A percentile compares a stretch with the other conserved stretches of the same genome.
Conservation (phyloP, 768 basidiomycete genomes). For the Tylopilus sp. region DNA sequence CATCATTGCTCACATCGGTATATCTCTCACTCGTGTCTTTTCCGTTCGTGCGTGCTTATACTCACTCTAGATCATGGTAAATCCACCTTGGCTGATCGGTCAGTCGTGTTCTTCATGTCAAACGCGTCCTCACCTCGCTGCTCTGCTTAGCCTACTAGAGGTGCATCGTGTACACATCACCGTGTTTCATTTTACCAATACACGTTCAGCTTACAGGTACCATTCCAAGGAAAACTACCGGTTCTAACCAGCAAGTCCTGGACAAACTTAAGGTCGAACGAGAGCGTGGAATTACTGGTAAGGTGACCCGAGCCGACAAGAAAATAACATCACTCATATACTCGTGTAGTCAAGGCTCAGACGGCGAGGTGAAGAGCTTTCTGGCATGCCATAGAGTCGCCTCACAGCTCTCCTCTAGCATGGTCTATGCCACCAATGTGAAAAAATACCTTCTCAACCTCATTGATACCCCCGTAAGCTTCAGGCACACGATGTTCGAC, state of each 20-base stretch:
- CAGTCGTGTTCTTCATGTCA: conserved; percentile 20
- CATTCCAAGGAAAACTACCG: conserved; percentile 60
- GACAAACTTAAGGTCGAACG: conserved; percentile 97
- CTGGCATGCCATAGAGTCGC: background rate
- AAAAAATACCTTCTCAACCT: conserved; percentile 79
- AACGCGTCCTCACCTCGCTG: background rate
- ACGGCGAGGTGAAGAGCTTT: conserved; percentile 66
- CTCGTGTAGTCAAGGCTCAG: conserved; percentile 81
- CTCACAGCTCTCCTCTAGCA: conserved; percentile 43
- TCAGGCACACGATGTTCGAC: background rate
- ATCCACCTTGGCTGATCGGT: conserved; percentile 89
- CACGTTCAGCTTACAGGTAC: conserved; percentile 77
- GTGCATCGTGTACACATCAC: conserved; percentile 35
- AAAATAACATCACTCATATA: conserved; percentile 2
- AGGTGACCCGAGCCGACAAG: background rate
- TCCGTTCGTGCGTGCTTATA: conserved; percentile 2
- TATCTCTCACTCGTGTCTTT: background rate
- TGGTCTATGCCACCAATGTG: conserved; percentile 64
- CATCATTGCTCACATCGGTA: conserved; percentile 94
- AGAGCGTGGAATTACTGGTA: conserved; percentile 94
- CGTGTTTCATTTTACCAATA: background rate
- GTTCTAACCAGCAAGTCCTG: conserved; percentile 79
- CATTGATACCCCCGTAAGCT: conserved; percentile 87
- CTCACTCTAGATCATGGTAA: conserved; percentile 81
- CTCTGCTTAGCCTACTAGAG: conserved; percentile 61